These are phyloP conservation scores for Teunomyces cretensis DNA, from an alignment of 805 yeast species.

Conservation along the genomic window DNA sequence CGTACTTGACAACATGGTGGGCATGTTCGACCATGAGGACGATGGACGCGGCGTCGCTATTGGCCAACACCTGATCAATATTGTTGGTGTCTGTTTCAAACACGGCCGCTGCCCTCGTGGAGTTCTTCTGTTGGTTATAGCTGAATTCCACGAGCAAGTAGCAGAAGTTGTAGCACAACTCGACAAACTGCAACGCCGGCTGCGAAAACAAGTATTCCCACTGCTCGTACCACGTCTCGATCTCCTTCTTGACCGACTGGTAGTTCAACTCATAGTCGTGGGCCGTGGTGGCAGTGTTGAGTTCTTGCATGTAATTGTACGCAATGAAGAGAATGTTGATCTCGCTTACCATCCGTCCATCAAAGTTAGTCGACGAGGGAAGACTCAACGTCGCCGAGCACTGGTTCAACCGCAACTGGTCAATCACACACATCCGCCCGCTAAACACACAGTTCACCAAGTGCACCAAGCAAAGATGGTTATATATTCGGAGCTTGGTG, in stretches of 20 bases:
- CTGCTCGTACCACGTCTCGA: slow-evolving; percentile 61
- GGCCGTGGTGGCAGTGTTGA: slow-evolving; percentile 8
- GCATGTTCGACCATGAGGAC: slow-evolving; percentile 42
- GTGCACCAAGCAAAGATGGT: slow-evolving; percentile 68
- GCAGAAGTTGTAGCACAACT: slow-evolving; percentile 65
- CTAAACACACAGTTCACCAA: slow-evolving; percentile 62
- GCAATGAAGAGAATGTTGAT: slow-evolving; percentile 58
- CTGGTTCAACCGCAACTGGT: slow-evolving; percentile 56
- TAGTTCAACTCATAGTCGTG: slow-evolving; percentile 14
- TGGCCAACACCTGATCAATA: slow-evolving; percentile 19
- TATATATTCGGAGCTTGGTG: slow-evolving; percentile 65
- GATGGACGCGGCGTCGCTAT: slow-evolving; percentile 28
- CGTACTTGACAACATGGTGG: slow-evolving; percentile 39
- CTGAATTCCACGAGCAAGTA: slow-evolving; percentile 50
- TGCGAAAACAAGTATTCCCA: slow-evolving; percentile 71
- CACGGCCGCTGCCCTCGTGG: neutral
- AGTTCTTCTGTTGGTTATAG: slow-evolving; percentile 25
- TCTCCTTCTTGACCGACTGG: slow-evolving; percentile 43
- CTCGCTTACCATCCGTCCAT: slow-evolving; percentile 81
- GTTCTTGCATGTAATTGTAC: slow-evolving; percentile 44
- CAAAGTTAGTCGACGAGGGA: slow-evolving; percentile 69
- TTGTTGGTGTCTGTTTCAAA: slow-evolving; percentile 18
- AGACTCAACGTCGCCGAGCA: slow-evolving; percentile 58
- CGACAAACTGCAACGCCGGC: slow-evolving; percentile 73
- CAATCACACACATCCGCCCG: slow-evolving; percentile 64